Conservation (phyloP, 2,329 filamentous ascomycete genomes). For the Hansfordia pulvinata region DNA sequence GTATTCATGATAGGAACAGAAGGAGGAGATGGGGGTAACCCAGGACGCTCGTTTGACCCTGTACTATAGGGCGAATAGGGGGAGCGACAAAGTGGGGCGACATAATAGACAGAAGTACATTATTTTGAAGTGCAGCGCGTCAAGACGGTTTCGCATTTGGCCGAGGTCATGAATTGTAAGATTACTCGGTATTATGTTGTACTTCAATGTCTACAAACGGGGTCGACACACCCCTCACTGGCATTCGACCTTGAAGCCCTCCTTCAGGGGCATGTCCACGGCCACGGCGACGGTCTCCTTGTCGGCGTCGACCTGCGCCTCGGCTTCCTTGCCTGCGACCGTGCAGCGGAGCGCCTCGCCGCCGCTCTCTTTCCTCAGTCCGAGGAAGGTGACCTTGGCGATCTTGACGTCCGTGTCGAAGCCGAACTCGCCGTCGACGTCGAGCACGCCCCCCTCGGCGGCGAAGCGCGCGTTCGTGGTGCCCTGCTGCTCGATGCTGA, state of each 20-base stretch:
- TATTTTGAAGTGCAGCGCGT: too few relatives aligned
- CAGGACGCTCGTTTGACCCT: too few relatives aligned
- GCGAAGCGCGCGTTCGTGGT: conserved; percentile 46
- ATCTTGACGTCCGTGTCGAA: conserved; percentile 31
- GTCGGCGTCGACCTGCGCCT: conserved; percentile 3
- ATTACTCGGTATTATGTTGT: too few relatives aligned
- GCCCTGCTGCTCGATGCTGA: conserved; percentile 42
- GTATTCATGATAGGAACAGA: too few relatives aligned
- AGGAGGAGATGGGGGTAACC: too few relatives aligned
- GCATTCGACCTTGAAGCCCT: conserved; percentile 14
- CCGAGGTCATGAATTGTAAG: too few relatives aligned
- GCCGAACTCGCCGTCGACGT: conserved; percentile 36
- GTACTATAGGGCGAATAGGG: too few relatives aligned
- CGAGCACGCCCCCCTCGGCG: conserved; percentile 39
- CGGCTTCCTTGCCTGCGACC: conserved; percentile 3
- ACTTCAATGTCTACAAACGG: neutral
- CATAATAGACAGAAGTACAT: too few relatives aligned
- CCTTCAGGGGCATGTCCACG: conserved; percentile 11
- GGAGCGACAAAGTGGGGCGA: too few relatives aligned
- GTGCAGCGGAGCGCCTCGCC: neutral
- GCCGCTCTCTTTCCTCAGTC: conserved; percentile 8
- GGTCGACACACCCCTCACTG: conserved; percentile 6
- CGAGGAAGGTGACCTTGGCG: conserved; percentile 35
- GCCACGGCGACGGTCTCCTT: conserved; percentile 7
- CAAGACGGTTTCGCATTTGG: too few relatives aligned